Evolutionary conservation across 257 asterid genomes (phyloP).

Genomic region (Primulina tabacum): DNA sequence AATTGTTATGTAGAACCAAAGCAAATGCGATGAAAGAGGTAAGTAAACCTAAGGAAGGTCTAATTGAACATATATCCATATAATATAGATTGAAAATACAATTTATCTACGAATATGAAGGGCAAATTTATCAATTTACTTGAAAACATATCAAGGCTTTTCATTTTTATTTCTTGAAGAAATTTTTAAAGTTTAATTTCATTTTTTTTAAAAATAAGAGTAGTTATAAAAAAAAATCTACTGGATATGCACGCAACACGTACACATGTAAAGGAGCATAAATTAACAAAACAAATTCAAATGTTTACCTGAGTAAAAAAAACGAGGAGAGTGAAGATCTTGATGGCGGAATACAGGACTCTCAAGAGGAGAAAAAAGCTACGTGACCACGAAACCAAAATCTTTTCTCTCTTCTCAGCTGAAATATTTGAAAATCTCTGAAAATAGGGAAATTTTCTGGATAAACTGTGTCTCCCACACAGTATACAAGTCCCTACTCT

Average conservation of each 20-base stretch:
- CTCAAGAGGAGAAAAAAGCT: constrained; percentile 39
- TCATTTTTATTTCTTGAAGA: too few relatives aligned
- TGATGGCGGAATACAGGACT: constrained; percentile 36
- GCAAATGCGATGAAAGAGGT: too few relatives aligned
- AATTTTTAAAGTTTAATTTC: too few relatives aligned
- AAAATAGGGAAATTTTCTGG: constrained; percentile 43
- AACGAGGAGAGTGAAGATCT: constrained; percentile 37
- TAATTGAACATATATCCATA: not conserved
- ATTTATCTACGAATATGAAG: too few relatives aligned
- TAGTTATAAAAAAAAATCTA: too few relatives aligned
- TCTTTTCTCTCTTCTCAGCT: constrained; percentile 34
- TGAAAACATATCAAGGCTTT: too few relatives aligned
- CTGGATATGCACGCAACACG: too few relatives aligned
- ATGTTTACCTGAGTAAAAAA: constrained; percentile 56
- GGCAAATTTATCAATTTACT: too few relatives aligned
- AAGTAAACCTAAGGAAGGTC: too few relatives aligned
- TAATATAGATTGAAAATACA: not conserved
- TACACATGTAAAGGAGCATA: not conserved
- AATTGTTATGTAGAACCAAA: too few relatives aligned
- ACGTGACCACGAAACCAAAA: constrained; percentile 46
- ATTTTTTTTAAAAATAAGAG: too few relatives aligned
- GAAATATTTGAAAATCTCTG: constrained; percentile 41
- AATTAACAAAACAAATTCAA: not conserved
- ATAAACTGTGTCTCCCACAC: constrained; percentile 50
- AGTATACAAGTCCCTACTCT: constrained; percentile 47